A percentile compares a stretch with the other conserved stretches of the same genome.
Evolutionary conservation across 2,329 filamentous ascomycete genomes (phyloP).

Genomic region (Diaporthe capsici): DNA sequence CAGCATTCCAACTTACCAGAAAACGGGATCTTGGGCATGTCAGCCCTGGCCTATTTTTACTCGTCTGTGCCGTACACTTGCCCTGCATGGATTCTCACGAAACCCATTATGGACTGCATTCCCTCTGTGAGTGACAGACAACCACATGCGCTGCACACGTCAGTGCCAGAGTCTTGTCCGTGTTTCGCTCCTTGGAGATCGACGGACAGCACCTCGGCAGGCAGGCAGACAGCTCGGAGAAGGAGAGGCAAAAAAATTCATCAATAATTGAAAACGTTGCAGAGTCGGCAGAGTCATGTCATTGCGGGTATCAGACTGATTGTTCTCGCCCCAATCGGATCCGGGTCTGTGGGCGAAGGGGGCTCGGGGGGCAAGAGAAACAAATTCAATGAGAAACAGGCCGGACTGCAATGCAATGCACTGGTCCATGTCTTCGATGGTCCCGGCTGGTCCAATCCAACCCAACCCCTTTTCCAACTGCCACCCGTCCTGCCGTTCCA

Average conservation of each 20-base stretch:
- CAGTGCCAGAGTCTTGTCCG: slow-evolving; percentile 11
- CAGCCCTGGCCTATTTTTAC: slow-evolving; percentile 13
- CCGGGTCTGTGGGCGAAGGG: background rate
- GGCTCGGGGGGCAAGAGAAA: background rate
- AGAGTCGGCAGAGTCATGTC: slow-evolving; percentile 25
- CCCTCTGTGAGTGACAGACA: background rate
- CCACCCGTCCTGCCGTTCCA: background rate
- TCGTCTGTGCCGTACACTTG: background rate
- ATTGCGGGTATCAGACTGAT: slow-evolving; percentile 19
- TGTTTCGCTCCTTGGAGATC: slow-evolving; percentile 9
- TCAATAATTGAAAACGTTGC: background rate
- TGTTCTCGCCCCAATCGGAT: slow-evolving; percentile 9
- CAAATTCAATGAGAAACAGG: background rate
- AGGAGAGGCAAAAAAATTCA: background rate
- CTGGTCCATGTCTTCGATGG: background rate
- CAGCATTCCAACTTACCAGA: slow-evolving; percentile 6
- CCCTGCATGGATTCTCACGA: background rate
- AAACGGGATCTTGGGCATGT: background rate
- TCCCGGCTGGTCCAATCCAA: background rate
- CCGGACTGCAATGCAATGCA: background rate
- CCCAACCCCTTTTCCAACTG: background rate
- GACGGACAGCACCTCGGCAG: slow-evolving; percentile 12
- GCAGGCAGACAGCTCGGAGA: background rate
- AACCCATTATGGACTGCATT: background rate
- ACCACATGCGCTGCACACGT: background rate